Percentiles rank a stretch among this genome's conserved stretches.
These are phyloP conservation scores for Starmerella riodocensis DNA, from an alignment of 805 yeast species.

Conservation along the genomic window DNA sequence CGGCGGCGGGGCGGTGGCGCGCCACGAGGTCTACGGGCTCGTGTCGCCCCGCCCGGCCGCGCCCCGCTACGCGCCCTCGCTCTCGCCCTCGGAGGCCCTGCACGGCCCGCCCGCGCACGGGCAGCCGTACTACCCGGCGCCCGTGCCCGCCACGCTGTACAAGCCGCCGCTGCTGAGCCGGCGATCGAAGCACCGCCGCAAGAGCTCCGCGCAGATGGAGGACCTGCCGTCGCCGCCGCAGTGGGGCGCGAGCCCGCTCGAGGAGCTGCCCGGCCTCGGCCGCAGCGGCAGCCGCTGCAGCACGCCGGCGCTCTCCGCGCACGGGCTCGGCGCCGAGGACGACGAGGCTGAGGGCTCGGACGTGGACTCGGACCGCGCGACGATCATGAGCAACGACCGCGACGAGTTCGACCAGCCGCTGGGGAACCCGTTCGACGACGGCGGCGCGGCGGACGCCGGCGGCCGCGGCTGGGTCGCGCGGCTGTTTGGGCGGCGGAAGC, in stretches of 20 bases:
- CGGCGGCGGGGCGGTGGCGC: background rate
- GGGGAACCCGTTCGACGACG: slow-evolving; percentile 1
- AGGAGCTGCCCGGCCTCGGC: slow-evolving; percentile 6
- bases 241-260: slow-evolving; percentile 21
- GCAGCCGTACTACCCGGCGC: slow-evolving; percentile 26
- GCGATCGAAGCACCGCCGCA: background rate
- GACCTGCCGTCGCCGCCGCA: slow-evolving; percentile 15
- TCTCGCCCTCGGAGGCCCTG: background rate
- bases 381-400: slow-evolving; percentile 23
- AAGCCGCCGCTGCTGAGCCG: slow-evolving; percentile 27
- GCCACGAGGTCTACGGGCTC: background rate
- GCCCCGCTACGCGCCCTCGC: background rate
- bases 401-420: slow-evolving; percentile 15
- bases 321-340: background rate
- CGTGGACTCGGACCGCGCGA: slow-evolving; percentile 25
- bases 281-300: no score
- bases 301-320: no score
- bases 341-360: slow-evolving; percentile 8
- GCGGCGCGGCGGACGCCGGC: slow-evolving; percentile 2
- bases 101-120: background rate
- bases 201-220: slow-evolving; percentile 1
- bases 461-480: slow-evolving; percentile 5
- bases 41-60: background rate
- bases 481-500: slow-evolving; percentile 10
- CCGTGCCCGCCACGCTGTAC: slow-evolving; percentile 26